phyloP scores from a whole-genome alignment of 2,329 filamentous ascomycete species.

The Sclerotinia sclerotiorum region DNA sequence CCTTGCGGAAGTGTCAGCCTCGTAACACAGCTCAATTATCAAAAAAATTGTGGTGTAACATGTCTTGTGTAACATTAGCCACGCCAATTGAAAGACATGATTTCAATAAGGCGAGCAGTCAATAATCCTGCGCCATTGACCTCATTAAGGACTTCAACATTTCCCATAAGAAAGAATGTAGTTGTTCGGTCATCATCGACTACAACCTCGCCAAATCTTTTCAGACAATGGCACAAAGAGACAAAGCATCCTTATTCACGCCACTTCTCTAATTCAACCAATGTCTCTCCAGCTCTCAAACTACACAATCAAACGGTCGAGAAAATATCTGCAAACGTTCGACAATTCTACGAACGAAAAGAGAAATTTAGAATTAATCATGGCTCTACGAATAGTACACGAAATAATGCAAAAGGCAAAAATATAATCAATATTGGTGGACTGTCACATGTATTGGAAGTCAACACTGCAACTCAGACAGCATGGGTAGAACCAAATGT shows the following conservation, averaged over 20 bases:
- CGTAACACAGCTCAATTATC: background rate
- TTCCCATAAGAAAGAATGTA: background rate
- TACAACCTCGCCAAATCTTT: constrained; percentile 7
- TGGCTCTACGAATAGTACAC: constrained; percentile 56
- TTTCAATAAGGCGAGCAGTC: constrained; percentile 2
- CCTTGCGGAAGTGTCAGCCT: background rate
- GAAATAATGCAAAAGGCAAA: constrained; percentile 43
- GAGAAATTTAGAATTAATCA: constrained; percentile 56
- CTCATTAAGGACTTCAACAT: background rate
- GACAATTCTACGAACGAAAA: constrained; percentile 49
- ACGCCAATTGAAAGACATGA: constrained; percentile 15
- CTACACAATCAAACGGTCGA: constrained; percentile 47
- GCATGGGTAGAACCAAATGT: constrained; percentile 67
- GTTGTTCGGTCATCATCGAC: background rate
- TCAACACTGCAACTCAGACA: constrained; percentile 46
- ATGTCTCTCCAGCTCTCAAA: constrained; percentile 27
- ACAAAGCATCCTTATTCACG: background rate
- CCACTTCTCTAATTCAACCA: background rate
- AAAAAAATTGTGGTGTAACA: background rate
- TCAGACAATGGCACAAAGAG: background rate
- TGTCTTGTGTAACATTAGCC: background rate
- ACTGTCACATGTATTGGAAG: constrained; percentile 48
- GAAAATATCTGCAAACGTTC: constrained; percentile 47
- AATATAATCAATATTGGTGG: constrained; percentile 50
- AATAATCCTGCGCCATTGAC: background rate